Base-by-base conservation (phyloP, 495 filamentous ascomycete species). In the Penicillium mononematosum region DNA sequence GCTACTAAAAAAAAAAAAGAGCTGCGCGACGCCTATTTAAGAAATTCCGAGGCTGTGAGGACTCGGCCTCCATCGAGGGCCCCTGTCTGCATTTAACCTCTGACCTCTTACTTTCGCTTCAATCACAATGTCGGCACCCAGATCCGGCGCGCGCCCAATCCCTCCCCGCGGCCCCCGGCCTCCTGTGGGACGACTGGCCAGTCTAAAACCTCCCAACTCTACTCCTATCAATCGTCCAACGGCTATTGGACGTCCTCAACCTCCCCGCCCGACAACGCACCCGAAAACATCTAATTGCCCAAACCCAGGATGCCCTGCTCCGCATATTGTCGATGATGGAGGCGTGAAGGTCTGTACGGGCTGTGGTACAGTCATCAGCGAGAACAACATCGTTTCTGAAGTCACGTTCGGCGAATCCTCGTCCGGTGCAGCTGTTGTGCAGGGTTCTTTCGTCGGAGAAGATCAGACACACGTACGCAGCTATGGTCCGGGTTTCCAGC, bases 311-410 rank as follows among this genome's bases (percentile, higher is more conserved):
- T 83, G 80, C 65, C 69, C 75, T 39, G 73, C 71, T 17, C 75
- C 75, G 49, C 72, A 79, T 46, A 79, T 78, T 48, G 69, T 81
- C 45, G 75, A 76, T 42, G 81, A 86, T 58, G 81, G 83, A 51
- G 82, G 79, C 12, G 70, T 78, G 54, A 71, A 71, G 32, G 85
- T 89, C 45, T 98, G 94, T 76, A 79, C 81, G 31, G 86, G 80
- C 38, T 98, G 94, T 75, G 92, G 92, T 79, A 84, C 83, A 25
- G 83, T 93, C 54, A 81, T 92, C 59, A 83, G 87, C 57, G 86
- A 92, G 62, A 83, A 84, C 58, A 89, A 95, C 60, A 96, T 98
- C 53, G 91, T 97, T 51, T 82, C 90, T 20, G 94, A 98, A 65
- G 82, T 98, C 50, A 85, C 84, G 5, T 98, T 97, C 64, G 91